Evolutionary conservation across 768 basidiomycete genomes (phyloP), one percentile per base, ranked within the genome.

Genomic region (Amanita thiersii): DNA sequence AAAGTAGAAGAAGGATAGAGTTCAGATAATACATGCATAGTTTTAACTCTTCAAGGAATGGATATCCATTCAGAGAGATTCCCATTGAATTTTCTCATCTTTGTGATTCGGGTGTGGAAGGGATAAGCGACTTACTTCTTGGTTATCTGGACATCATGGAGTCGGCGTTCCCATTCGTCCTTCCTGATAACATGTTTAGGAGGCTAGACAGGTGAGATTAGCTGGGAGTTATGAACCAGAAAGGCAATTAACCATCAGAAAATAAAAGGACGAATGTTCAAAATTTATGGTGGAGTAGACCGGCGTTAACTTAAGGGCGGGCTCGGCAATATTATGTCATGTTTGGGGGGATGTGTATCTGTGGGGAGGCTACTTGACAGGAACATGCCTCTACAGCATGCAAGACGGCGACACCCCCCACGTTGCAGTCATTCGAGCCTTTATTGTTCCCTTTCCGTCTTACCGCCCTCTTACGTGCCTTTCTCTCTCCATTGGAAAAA

Each of bases 31-130:
- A 81, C 79, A 87, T 87, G 79, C 80, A 81, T 56, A 32, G 58
- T 72, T 71, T 74, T 64, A 55, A 52, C 71, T 85, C 81, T 69
- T 82, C 84, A 79, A 68, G 50, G 54, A 44, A 37, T 46, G n/a
- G n/a, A n/a, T 18, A 58, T 61, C 55, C 47, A 62, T 89, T 72
- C 91, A 83, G 94, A 92, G 94, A 98, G 94, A 98, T 98, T 99
- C 94, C 94, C 93, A 97, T 72, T 82, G 68, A 61, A n/a, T 73
- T 64, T 67, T 59, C 61, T 86, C 82, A 85, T 85, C 82, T 59
- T 65, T 59, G 53, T 58, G 37, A 15, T 40, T 37, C 43, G 45
- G 52, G 48, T 43, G 30, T 26, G 26, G 36, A 42, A 39, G 17
- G 11, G 18, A 37, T 36, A n/a, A n/a, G n/a, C n/a, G 10, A 83